phyloP scores from a whole-genome alignment of 345 rosid species.

The Acer negundo region DNA sequence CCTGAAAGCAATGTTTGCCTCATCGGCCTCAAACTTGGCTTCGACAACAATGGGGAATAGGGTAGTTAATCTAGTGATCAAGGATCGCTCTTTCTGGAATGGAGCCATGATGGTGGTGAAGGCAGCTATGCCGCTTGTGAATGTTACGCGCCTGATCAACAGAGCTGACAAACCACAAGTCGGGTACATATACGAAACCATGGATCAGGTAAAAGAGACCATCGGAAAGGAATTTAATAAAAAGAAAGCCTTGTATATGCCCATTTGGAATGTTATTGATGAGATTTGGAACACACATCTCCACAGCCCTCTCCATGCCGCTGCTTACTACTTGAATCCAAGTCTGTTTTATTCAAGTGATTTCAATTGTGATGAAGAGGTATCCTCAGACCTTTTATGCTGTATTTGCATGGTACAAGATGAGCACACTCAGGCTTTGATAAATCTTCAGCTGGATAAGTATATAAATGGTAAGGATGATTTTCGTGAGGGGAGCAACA shows the following conservation, averaged over 20 bases:
- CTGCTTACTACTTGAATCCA: slow-evolving; percentile 43
- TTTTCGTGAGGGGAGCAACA: too few species aligned
- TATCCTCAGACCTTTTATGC: slow-evolving; percentile 40
- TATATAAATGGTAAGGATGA: too few species aligned
- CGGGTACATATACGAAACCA: slow-evolving; percentile 61
- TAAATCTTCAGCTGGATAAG: too few species aligned
- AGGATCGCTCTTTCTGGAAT: slow-evolving; percentile 42
- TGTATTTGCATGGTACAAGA: too few species aligned
- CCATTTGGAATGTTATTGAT: slow-evolving; percentile 59
- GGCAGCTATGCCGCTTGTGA: slow-evolving; percentile 50
- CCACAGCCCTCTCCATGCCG: slow-evolving; percentile 13
- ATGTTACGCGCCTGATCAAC: slow-evolving; percentile 34
- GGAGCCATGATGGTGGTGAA: slow-evolving; percentile 44
- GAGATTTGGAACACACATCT: slow-evolving; percentile 57
- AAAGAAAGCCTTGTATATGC: slow-evolving; percentile 32
- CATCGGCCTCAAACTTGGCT: slow-evolving; percentile 36
- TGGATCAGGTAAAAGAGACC: slow-evolving; percentile 60
- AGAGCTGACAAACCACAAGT: slow-evolving; percentile 37
- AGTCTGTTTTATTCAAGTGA: slow-evolving; percentile 47
- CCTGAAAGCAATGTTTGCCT: slow-evolving; percentile 42
- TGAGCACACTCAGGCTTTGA: too few species aligned
- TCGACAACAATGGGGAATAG: slow-evolving; percentile 30
- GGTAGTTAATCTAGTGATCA: slow-evolving; percentile 35
- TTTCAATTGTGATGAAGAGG: slow-evolving; percentile 52
- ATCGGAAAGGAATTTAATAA: slow-evolving; percentile 35